Base-by-base conservation (phyloP, 352 stramenopile genomes). In the Phytopythium delawarense region DNA sequence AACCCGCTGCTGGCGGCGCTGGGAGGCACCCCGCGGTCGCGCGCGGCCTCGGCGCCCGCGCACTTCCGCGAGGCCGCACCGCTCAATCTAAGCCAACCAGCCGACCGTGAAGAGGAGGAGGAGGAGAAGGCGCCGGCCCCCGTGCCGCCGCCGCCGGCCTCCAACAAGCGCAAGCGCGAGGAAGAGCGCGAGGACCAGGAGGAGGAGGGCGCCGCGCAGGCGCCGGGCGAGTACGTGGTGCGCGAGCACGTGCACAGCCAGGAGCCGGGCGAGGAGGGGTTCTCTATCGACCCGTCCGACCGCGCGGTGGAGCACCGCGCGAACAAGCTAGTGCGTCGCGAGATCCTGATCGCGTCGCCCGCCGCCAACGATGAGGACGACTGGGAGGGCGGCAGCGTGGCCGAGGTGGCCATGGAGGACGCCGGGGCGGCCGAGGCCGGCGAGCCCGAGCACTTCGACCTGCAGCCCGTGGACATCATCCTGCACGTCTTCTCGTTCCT, bases 401-500 rank as follows among this genome's bases (percentile, higher is more conserved):
- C 62, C 20, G 66, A 87, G 42, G 67, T 72, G 6, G 66, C 70
- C 37, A 74, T 76, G 68, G 70, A 88, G 23, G 60, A 67, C 34
- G 23, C 66, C 4, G 60, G 75, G 12, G 64, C 65, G 1, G 67
- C 71, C 2, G 65, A 76, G 20, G 58, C 70, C 23, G 75, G 78
- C 23, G 74, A 78, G 4, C 70, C 78, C 7, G 81, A 92, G 61
- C 83, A 92, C 63, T 91, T 94, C 66, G 86, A 94, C 62, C 70
- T 92, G 67, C 86, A 94, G 70, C 86, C 86, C 6, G 80, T 92
- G 32, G 86, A 94, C 61, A 94, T 94, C 65, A 94, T 95, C 34
- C 74, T 95, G 32, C 84, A 95, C 69, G 81, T 95, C 18, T 93
- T 95, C 64, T 89, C 84, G 16, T 95, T 94, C 67, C 61, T 95